A percentile compares a stretch with the other conserved stretches of the same genome.
Conservation (phyloP, 805 yeast genomes). For the Candida chilensis region DNA sequence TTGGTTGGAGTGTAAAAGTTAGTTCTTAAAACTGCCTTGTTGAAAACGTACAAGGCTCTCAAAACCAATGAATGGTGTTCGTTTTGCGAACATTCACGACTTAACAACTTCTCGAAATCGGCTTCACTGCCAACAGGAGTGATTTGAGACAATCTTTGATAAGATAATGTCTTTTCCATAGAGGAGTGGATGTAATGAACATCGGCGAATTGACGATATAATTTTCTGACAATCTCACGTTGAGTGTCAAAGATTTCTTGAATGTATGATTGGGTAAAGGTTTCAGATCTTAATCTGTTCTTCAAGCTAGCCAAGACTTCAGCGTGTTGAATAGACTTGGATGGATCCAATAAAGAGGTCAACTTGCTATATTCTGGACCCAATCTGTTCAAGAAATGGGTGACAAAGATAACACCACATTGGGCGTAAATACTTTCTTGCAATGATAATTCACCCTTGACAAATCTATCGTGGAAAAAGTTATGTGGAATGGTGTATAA, state of each 20-base stretch:
- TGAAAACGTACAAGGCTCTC: constrained; percentile 75
- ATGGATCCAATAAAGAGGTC: constrained; percentile 51
- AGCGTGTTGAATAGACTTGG: constrained; percentile 53
- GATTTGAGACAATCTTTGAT: constrained; percentile 75
- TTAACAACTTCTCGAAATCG: constrained; percentile 64
- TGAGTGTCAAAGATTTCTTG: constrained; percentile 66
- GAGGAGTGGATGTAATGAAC: constrained; percentile 71
- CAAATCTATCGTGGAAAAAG: constrained; percentile 66
- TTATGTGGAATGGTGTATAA: constrained; percentile 87
- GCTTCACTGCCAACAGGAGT: constrained; percentile 65
- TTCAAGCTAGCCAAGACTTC: constrained; percentile 76
- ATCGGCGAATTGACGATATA: constrained; percentile 89
- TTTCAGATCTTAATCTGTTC: constrained; percentile 86
- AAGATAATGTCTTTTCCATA: constrained; percentile 72
- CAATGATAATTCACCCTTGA: constrained; percentile 70
- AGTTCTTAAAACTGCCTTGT: constrained; percentile 82
- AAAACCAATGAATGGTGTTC: constrained; percentile 73
- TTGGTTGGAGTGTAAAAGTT: constrained; percentile 91
- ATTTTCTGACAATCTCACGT: constrained; percentile 63
- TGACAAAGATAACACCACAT: constrained; percentile 83
- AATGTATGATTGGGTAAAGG: constrained; percentile 81
- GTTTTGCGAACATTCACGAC: constrained; percentile 68
- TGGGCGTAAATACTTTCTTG: constrained; percentile 95
- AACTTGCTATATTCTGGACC: constrained; percentile 83
- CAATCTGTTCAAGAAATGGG: constrained; percentile 89